Base-by-base conservation (phyloP, 1,284 basidiomycete genomes). In the Ceratorhiza oryzae-sativae region DNA sequence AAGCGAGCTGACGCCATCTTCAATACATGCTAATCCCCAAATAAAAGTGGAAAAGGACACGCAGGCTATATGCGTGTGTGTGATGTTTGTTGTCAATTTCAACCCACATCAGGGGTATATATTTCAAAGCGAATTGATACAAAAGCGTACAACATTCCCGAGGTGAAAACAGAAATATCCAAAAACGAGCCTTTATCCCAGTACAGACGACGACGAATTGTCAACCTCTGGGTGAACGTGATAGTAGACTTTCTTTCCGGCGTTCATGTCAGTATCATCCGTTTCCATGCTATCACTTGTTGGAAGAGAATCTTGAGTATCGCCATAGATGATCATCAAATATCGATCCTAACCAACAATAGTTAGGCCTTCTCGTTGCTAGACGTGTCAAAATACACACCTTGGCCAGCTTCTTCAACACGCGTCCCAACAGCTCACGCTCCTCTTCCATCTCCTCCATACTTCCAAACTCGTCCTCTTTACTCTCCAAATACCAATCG, bases 401-500 rank as follows among this genome's bases (percentile, higher is more conserved):
- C 87, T 95, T 97, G 74, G 97, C 91, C 71, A 99, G 83, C 81
- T 94, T 95, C 76, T 84, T 87, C 74, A 99, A 80, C 77, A 97
- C 90, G 83, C 98, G 99, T 55, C 86, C 88, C 75, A 98, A 89
- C 72, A 99, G 83, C 79, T 94, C 92, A 77, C 90, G 91, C 83
- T 99, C 94, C 76, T 92, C 90, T 77, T 98, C 94, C n/a, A 97
- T 83, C 78, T 97, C 91, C 71, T 96, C 94, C 15, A 95, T 86
- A 59, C 90, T 89, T 74, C 92, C 88, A 58, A 98, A 84, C 75
- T 95, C 90, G 41, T 86, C 84, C 81, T 99, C 97, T 80, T 88
- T 91, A 74, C 88, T 83, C 82, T 99, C 95, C 65, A 99, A 86
- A 80, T 98, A 99, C 95, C 95, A 97, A 80, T 97, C 93, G 73